These are phyloP conservation scores for Dacryopinax spathularia DNA, from an alignment of 768 basidiomycete genomes.

Conservation along the genomic window DNA sequence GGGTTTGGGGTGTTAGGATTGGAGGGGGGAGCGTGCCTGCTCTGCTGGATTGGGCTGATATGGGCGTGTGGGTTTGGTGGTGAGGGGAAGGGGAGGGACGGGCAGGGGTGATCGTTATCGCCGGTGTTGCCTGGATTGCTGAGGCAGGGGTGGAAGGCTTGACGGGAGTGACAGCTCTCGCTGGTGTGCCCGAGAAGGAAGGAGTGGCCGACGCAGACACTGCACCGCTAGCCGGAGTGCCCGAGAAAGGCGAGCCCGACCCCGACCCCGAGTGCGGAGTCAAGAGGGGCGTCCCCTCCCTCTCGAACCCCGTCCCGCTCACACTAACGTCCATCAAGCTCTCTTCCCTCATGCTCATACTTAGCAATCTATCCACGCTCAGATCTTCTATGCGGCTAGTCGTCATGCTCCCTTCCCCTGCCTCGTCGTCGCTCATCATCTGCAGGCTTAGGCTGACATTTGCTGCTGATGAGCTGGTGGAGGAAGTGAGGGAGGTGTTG, in stretches of 20 bases:
- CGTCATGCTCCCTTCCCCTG: background rate
- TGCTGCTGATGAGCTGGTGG: background rate
- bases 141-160: no score
- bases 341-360: background rate
- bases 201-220: no score
- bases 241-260: no score
- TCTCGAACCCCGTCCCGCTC: background rate
- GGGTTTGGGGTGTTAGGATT: background rate
- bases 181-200: no score
- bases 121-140: no score
- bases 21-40: background rate
- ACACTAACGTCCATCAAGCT: background rate
- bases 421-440: background rate
- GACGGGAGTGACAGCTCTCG: no score
- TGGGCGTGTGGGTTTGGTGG: background rate
- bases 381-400: background rate
- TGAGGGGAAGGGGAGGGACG: background rate
- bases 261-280: no score
- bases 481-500: slow-evolving; percentile 27
- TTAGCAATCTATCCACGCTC: background rate
- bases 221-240: no score
- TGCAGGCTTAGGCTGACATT: background rate
- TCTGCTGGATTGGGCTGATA: background rate
- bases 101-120: background rate
- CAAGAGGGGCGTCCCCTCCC: background rate